phyloP scores from a whole-genome alignment of 2,329 filamentous ascomycete species.

The Phoma sp. region DNA sequence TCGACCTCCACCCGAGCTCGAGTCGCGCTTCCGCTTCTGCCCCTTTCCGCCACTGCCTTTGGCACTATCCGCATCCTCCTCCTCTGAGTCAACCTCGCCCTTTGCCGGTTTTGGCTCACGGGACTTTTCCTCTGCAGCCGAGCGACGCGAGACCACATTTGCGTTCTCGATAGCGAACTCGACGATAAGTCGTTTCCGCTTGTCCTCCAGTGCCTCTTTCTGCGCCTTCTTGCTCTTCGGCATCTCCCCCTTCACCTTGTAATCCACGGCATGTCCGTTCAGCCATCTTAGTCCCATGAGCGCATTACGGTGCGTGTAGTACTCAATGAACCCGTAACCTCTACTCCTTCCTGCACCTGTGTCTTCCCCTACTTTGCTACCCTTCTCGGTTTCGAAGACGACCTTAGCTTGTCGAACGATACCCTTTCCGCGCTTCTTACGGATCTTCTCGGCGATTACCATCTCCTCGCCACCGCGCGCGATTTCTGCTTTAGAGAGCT shows the following conservation, averaged over 20 bases:
- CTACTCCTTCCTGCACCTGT: conserved; percentile 81
- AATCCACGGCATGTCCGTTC: conserved; percentile 74
- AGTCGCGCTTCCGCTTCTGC: conserved; percentile 51
- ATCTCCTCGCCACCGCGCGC: conserved; percentile 80
- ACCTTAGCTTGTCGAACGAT: conserved; percentile 93
- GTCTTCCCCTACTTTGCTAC: conserved; percentile 80
- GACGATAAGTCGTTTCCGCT: conserved; percentile 87
- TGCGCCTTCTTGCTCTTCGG: conserved; percentile 49
- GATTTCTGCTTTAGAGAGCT: conserved; percentile 88
- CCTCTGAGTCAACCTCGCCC: conserved; percentile 19
- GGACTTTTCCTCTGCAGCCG: conserved; percentile 66
- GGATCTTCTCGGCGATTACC: conserved; percentile 77
- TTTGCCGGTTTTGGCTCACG: conserved; percentile 51
- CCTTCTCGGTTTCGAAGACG: conserved; percentile 86
- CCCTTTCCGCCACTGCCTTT: conserved; percentile 26
- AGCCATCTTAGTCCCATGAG: conserved; percentile 94
- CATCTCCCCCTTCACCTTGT: conserved; percentile 56
- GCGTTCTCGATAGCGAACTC: conserved; percentile 99
- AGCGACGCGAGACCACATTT: conserved; percentile 85
- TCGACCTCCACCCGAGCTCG: conserved; percentile 14
- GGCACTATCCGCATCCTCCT: conserved; percentile 20
- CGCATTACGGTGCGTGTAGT: conserved; percentile 89
- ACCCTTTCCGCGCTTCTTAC: conserved; percentile 83
- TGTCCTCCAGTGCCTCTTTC: conserved; percentile 65
- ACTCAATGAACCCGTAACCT: conserved; percentile 98